phyloP scores from a whole-genome alignment of 2,329 filamentous ascomycete species.

The Pyrenochaeta sp. region DNA sequence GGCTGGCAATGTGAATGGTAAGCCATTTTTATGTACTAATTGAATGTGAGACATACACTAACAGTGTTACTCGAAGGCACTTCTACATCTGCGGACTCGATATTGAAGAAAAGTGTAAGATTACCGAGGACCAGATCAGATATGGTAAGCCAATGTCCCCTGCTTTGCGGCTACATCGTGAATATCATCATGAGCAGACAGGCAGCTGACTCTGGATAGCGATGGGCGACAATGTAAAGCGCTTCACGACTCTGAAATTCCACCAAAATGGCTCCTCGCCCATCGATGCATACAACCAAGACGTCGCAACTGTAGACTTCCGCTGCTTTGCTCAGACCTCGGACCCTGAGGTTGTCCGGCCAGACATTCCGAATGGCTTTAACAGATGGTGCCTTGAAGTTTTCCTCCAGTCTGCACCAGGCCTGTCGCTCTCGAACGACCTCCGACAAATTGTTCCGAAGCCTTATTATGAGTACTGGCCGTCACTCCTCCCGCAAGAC shows the following conservation, averaged over 20 bases:
- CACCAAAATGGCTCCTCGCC: conserved; percentile 39
- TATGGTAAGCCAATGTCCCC: conserved; percentile 11
- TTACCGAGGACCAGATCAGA: conserved; percentile 33
- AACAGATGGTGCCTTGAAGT: conserved; percentile 35
- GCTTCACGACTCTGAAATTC: conserved; percentile 36
- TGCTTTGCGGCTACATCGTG: not conserved
- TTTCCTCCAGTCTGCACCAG: conserved; percentile 54
- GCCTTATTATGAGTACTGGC: conserved; percentile 41
- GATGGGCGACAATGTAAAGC: conserved; percentile 32
- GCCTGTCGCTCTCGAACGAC: conserved; percentile 45
- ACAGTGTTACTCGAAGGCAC: conserved; percentile 24
- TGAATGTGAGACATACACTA: not conserved
- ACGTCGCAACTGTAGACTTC: conserved; percentile 49
- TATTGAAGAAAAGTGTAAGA: conserved; percentile 37
- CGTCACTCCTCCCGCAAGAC: conserved; percentile 31
- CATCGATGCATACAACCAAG: conserved; percentile 42
- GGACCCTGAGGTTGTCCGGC: conserved; percentile 31
- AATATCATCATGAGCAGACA: not conserved
- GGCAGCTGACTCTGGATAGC: conserved; percentile 11
- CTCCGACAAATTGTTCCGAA: conserved; percentile 30
- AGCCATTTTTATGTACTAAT: conserved; percentile 54
- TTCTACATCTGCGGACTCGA: conserved; percentile 39
- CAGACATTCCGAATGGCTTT: conserved; percentile 36
- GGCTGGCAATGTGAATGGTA: conserved; percentile 22
- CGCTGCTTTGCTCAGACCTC: conserved; percentile 38